phyloP scores from a whole-genome alignment of 352 stramenopile species.

The Phytophthora niederhauseri region DNA sequence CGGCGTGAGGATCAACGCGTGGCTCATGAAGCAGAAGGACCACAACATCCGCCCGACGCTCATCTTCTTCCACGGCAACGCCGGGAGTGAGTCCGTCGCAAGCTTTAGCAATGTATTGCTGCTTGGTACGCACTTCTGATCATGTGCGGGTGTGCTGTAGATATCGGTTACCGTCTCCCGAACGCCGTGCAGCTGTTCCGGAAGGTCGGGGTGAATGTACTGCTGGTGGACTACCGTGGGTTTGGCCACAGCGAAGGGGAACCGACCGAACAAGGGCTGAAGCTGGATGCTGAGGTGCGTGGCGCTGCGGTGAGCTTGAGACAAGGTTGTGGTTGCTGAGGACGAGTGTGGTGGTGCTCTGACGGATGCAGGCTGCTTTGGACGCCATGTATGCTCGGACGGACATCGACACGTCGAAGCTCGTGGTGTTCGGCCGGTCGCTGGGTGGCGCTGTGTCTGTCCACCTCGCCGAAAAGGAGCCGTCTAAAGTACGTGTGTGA shows the following conservation, averaged over 20 bases:
- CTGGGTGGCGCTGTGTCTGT: conserved; percentile 94
- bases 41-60: conserved; percentile 74
- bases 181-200: conserved; percentile 93
- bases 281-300: conserved; percentile 89
- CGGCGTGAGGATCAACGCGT: conserved; percentile 90
- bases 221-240: conserved; percentile 95
- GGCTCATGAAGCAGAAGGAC: conserved; percentile 91
- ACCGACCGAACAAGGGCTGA: conserved; percentile 90
- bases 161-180: conserved; percentile 94
- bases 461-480: conserved; percentile 85
- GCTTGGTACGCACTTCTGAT: neutral
- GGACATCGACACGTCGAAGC: conserved; percentile 85
- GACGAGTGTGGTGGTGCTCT: neutral
- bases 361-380: conserved; percentile 61
- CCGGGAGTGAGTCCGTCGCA: conserved; percentile 69
- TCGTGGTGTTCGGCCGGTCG: conserved; percentile 93
- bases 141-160: conserved; percentile 34
- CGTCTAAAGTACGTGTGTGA: conserved; percentile 49
- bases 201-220: conserved; percentile 88
- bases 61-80: conserved; percentile 97
- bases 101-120: neutral
- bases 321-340: neutral
- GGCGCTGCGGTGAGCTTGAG: neutral
- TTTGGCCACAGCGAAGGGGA: conserved; percentile 92
- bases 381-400: conserved; percentile 72